These are phyloP conservation scores for Neodidymelliopsis sp. DNA, from an alignment of 2,329 filamentous ascomycete species.

Conservation along the genomic window DNA sequence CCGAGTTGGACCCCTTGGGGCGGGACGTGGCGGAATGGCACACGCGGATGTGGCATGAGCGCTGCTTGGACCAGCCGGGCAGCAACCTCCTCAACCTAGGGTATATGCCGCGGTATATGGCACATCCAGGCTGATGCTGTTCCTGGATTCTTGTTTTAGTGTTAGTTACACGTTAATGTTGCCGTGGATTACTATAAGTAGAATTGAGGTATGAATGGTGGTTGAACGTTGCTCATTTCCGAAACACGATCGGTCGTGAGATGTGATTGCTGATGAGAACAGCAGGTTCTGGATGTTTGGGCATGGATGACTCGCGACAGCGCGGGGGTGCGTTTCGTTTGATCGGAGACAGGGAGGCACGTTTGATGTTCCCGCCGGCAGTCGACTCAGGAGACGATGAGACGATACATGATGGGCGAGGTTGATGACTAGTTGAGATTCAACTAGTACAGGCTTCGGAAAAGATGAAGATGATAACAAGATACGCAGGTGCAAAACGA, in stretches of 20 bases:
- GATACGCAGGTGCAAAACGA: background rate
- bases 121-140: background rate
- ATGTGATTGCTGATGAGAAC: slow-evolving; percentile 8
- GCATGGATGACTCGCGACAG: slow-evolving; percentile 16
- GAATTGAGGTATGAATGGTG: background rate
- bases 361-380: slow-evolving; percentile 22
- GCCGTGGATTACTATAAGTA: background rate
- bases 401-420: background rate
- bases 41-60: slow-evolving; percentile 5
- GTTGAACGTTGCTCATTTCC: background rate
- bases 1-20: background rate
- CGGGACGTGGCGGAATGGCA: slow-evolving; percentile 6
- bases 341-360: slow-evolving; percentile 22
- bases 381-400: background rate
- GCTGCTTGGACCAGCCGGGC: background rate
- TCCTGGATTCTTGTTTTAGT: background rate
- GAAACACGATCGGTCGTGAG: background rate
- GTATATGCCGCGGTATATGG: too few species aligned
- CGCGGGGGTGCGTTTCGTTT: slow-evolving; percentile 9
- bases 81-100: background rate
- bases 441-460: background rate
- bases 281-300: slow-evolving; percentile 8
- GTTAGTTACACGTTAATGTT: background rate
- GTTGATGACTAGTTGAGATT: background rate
- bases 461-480: background rate